Evolutionary conservation across 495 filamentous ascomycete species (phyloP).

Genomic region (Aspergillus heteromorphus): DNA sequence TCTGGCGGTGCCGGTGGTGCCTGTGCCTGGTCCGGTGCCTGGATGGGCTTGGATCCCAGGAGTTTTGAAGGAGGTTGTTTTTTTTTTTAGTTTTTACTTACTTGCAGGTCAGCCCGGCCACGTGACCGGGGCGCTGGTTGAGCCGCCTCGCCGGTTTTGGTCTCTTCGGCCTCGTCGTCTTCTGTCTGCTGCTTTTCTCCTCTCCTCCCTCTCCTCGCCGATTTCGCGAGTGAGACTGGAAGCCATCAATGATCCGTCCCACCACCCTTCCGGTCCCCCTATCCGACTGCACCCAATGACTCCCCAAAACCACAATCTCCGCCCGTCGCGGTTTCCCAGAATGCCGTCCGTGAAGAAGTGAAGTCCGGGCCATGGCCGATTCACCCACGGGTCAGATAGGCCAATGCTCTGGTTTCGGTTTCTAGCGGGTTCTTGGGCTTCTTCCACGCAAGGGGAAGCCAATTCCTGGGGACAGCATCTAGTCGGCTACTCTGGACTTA

Average conservation of each 20-base stretch:
- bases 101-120: conserved; percentile 9
- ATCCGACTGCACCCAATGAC: neutral
- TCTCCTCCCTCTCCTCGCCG: neutral
- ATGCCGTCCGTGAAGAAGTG: no score
- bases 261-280: neutral
- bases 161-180: neutral
- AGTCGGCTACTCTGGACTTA: neutral
- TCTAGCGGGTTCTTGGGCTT: neutral
- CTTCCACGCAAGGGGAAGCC: neutral
- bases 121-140: conserved; percentile 6
- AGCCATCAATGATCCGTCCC: no score
- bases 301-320: neutral
- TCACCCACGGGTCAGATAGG: neutral
- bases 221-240: neutral
- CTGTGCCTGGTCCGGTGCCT: neutral
- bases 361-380: neutral
- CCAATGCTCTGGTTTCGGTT: neutral
- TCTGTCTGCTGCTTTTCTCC: neutral
- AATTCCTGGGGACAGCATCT: neutral
- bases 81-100: neutral
- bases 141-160: no score
- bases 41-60: neutral
- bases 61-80: neutral
- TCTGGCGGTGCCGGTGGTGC: no score
- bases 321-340: neutral